Base-by-base conservation (phyloP, 805 yeast species). In the Candida broadrunensis region DNA sequence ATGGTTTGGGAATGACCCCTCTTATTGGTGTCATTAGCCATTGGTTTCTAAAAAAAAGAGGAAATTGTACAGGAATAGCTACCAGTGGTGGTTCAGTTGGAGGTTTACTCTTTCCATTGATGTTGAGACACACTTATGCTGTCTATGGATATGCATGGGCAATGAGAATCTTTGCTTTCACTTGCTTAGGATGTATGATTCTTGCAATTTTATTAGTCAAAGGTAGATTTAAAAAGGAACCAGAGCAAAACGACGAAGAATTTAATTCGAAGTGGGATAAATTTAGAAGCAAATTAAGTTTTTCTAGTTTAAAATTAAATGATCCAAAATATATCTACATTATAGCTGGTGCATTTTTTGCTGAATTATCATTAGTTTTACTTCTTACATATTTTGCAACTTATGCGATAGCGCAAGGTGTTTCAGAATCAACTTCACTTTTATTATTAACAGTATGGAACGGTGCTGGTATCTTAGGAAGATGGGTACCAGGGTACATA, bases 31-130 rank as follows among this genome's bases (percentile, higher is more conserved):
- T 78, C 14, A 70, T 82, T 0, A 77, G 81, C 19, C 87, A 84
- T 44, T 84, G 86, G 83, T 84, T 83, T 55, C 61, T 67, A 29
- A 62, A 60, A 30, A 77, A 66, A 45, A 62, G 88, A 45, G 89
- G 83, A 1, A 65, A 46, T 32, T 43, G 81, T 5, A 66, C 81
- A 20, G 86, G 88, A 0, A 48, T 81, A 3, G 83, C 83, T 2
- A 78, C 82, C 43, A 60, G 79, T 61, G 88, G 88, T 4, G 86
- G 86, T 2, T 77, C 84, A 8, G 62, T 80, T 4, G 88, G 88
- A 1, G 89, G 88, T 4, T 65, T 81, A 8, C 53, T 78, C 2
- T 75, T 78, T 55, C 86, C 88, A 1, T 59, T 82, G 34, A 59
- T 78, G 49, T 58, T 81, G 45, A 63, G 74, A 42, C 55, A 64